Conservation (phyloP, 202 grass and related monocot species). For the Thinopyrum obtusiflorum region DNA sequence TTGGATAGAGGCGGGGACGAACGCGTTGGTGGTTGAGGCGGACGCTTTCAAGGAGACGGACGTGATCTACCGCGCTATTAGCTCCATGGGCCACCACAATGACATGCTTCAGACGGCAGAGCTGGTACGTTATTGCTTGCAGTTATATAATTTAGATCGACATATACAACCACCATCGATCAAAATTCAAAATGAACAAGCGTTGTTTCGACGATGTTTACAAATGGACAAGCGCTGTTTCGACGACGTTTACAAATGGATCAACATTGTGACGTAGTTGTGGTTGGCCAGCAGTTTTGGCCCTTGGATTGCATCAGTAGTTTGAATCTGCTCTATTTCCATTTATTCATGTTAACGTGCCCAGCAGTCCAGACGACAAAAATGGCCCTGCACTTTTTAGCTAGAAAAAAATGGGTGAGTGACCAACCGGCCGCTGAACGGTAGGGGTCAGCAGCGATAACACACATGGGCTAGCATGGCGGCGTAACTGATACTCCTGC, state of each 20-base stretch:
- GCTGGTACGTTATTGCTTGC: constrained; percentile 39
- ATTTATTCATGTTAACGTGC: not conserved
- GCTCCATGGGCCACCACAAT: constrained; percentile 85
- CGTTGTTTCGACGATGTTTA: too few species aligned
- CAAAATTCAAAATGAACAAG: too few species aligned
- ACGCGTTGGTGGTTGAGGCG: constrained; percentile 73
- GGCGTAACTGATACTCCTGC: not conserved
- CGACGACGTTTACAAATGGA: too few species aligned
- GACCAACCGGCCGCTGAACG: not conserved
- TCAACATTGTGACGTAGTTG: not conserved
- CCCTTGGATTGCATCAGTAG: not conserved
- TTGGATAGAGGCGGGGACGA: constrained; percentile 46
- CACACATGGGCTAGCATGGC: constrained; percentile 2
- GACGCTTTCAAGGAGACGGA: constrained; percentile 94
- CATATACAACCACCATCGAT: too few species aligned
- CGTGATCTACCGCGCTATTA: constrained; percentile 91
- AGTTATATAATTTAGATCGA: not conserved
- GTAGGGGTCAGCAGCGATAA: not conserved
- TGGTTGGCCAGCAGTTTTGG: not conserved
- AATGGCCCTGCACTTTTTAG: not conserved
- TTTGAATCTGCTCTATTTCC: not conserved
- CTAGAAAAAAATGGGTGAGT: not conserved
- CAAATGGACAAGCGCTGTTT: too few species aligned
- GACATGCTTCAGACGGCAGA: constrained; percentile 93
- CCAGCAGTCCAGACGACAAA: not conserved